These are phyloP conservation scores for Diaporthe amygdali DNA, from an alignment of 2,329 filamentous ascomycete species.

Conservation along the genomic window DNA sequence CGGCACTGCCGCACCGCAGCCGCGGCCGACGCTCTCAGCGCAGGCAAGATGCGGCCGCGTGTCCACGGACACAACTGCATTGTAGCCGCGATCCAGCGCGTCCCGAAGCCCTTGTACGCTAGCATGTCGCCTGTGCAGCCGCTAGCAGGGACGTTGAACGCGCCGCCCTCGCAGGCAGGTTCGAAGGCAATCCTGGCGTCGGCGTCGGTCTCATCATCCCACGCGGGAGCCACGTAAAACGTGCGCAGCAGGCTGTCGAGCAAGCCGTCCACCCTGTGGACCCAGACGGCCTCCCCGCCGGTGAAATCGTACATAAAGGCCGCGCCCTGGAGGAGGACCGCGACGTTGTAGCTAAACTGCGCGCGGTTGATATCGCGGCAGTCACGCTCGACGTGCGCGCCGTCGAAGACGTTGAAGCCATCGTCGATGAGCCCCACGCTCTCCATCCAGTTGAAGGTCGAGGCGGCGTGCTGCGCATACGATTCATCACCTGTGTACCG, in stretches of 20 bases:
- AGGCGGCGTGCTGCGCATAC: conserved; percentile 60
- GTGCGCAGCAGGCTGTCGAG: conserved; percentile 47
- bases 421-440: conserved; percentile 55
- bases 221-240: conserved; percentile 45
- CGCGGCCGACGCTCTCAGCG: conserved; percentile 50
- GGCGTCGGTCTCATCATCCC: too few species aligned
- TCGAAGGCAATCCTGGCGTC: conserved; percentile 53
- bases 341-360: conserved; percentile 63
- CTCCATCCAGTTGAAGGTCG: conserved; percentile 62
- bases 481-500: conserved; percentile 63
- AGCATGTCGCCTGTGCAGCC: conserved; percentile 64
- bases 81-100: conserved; percentile 56
- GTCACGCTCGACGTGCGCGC: conserved; percentile 53
- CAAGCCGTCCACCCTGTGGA: conserved; percentile 52
- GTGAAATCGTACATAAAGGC: conserved; percentile 64
- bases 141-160: conserved; percentile 26
- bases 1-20: conserved; percentile 56
- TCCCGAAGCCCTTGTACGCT: conserved; percentile 62
- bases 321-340: conserved; percentile 57
- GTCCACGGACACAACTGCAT: conserved; percentile 56
- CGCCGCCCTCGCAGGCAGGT: conserved; percentile 55
- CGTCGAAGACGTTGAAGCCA: conserved; percentile 64
- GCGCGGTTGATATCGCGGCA: conserved; percentile 58
- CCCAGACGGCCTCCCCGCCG: conserved; percentile 48
- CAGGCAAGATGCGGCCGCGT: conserved; percentile 46